phyloP scores from a whole-genome alignment of 768 basidiomycete genomes.

The Daedalea quercina region DNA sequence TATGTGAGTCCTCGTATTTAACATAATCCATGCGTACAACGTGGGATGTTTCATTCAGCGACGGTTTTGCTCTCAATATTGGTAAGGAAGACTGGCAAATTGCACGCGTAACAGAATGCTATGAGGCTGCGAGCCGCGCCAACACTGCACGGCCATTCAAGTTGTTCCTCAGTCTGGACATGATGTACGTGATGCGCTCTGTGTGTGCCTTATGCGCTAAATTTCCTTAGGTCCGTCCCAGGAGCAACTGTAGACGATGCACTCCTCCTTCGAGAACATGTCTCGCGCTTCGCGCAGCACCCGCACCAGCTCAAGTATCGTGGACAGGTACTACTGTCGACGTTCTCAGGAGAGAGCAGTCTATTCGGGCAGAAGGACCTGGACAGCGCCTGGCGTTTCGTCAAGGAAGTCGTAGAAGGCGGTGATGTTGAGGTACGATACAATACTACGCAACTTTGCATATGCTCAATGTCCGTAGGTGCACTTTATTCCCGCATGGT shows the following conservation, averaged over 20 bases:
- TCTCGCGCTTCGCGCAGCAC: slow-evolving; percentile 22
- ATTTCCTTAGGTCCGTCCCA: slow-evolving; percentile 25
- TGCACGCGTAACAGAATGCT: slow-evolving; percentile 23
- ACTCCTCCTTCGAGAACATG: slow-evolving; percentile 18
- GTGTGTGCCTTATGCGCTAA: not conserved
- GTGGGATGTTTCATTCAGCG: slow-evolving; percentile 5
- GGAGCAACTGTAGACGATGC: slow-evolving; percentile 10
- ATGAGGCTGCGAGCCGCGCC: slow-evolving; percentile 38
- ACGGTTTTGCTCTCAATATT: slow-evolving; percentile 20
- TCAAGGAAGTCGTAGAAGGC: slow-evolving; percentile 18
- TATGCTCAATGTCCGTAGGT: slow-evolving; percentile 16
- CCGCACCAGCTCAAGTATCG: slow-evolving; percentile 25
- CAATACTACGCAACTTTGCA: not conserved
- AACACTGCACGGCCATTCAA: slow-evolving; percentile 29
- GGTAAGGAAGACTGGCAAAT: slow-evolving; percentile 22
- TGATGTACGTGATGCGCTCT: slow-evolving; percentile 21
- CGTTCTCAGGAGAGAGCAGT: slow-evolving; percentile 32
- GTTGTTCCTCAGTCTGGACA: slow-evolving; percentile 32
- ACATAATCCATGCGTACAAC: not conserved
- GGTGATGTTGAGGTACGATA: slow-evolving; percentile 24
- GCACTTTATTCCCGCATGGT: slow-evolving; percentile 25
- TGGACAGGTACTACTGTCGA: slow-evolving; percentile 27
- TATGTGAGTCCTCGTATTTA: slow-evolving; percentile 14
- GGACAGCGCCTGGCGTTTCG: slow-evolving; percentile 22
- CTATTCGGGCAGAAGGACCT: slow-evolving; percentile 22